Percentiles rank a stretch among this genome's conserved stretches.
Conservation (phyloP, 192 early-diverging fungal species). For the Radiomyces spectabilis region DNA sequence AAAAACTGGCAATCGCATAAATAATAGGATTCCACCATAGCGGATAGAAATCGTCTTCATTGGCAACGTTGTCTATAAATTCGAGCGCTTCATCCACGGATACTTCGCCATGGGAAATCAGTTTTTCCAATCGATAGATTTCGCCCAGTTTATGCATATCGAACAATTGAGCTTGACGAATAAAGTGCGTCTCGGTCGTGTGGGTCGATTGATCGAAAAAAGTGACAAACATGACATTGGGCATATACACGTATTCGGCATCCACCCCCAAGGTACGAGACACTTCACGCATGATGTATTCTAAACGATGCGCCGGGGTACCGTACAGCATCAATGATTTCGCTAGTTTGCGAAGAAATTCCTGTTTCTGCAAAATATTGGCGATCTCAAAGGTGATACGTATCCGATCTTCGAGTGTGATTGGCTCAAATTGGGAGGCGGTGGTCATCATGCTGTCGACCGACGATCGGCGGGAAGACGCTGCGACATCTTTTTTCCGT, state of each 20-base stretch:
- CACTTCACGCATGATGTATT: constrained; percentile 53
- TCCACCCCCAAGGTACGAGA: constrained; percentile 55
- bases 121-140: constrained; percentile 54
- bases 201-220: constrained; percentile 68
- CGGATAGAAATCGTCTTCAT: constrained; percentile 46
- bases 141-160: constrained; percentile 65
- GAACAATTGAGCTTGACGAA: constrained; percentile 47
- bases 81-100: constrained; percentile 57
- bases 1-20: constrained; percentile 48
- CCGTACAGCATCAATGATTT: constrained; percentile 65
- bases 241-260: constrained; percentile 60
- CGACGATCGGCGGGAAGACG: constrained; percentile 18
- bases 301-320: constrained; percentile 59
- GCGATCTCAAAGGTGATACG: constrained; percentile 52
- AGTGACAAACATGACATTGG: constrained; percentile 64
- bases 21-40: constrained; percentile 51
- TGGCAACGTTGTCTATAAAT: constrained; percentile 53
- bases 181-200: constrained; percentile 71
- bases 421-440: constrained; percentile 27
- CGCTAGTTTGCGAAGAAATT: constrained; percentile 54
- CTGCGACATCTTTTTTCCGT: background rate
- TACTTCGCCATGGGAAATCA: constrained; percentile 54
- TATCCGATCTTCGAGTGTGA: constrained; percentile 45
- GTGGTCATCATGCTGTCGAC: constrained; percentile 31
- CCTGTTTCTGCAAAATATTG: constrained; percentile 63